Evolutionary conservation across 495 filamentous ascomycete genomes (phyloP), one percentile per base, ranked within the genome.

Genomic region (Annulohypoxylon nitens): DNA sequence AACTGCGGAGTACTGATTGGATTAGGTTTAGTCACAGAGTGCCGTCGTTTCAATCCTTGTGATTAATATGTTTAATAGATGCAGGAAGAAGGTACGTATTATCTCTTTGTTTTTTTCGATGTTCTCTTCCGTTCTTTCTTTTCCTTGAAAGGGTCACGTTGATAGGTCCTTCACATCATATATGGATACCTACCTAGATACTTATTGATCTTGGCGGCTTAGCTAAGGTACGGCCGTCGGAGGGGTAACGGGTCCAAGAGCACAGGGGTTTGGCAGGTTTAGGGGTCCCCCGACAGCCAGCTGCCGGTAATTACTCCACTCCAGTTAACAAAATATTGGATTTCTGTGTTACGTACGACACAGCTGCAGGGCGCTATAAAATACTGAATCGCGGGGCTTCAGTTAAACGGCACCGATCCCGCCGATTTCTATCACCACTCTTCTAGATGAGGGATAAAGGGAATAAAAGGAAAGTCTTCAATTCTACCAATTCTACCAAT

Each of bases 391-490:
- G 57, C 36, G 57, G 57, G 57, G 57, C 33, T 39, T 59, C 36
- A 59, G 26, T 39, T 41, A 12, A n/a, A 55, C 11, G 16, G 14
- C 26, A 33, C 51, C 25, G 51, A 34, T 33, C 26, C 51, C 26
- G 5, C 51, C 34, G 14, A 10, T 57, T 36, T 20, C 33, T 18
- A 30, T 30, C 30, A 30, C 30, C 30, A 5, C 18, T 60, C 18
- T 67, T 10, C 50, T 55, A 54, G 26, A 75, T 75, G 72, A 67
- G 14, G 72, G 30, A 59, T 64, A 67, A 70, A 61, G 50, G 45
- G 9, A 36, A 64, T 68, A 70, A 70, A 74, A 70, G 47, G 34
- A 48, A 25, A 41, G 57, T 26, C 9, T 66, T 37, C 25, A 54
- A 30, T 30, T 54, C 50, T 41, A 20, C 30, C 2, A 30, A 30